A percentile compares a stretch with the other conserved stretches of the same genome.
Evolutionary conservation across 2,329 filamentous ascomycete species (phyloP).

Genomic region (Arthrobotrys megalospora): DNA sequence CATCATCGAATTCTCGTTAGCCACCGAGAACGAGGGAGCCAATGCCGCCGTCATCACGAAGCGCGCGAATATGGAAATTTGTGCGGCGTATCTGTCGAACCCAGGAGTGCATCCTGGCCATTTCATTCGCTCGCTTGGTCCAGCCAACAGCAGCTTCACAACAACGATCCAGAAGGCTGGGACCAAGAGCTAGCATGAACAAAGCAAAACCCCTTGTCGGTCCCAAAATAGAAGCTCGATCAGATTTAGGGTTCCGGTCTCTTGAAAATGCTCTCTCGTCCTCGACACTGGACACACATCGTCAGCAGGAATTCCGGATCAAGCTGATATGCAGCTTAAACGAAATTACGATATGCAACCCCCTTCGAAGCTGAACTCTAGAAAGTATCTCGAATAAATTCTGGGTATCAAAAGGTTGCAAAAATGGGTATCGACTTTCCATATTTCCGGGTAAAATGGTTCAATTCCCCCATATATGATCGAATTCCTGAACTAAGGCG

Average conservation of each 20-base stretch:
- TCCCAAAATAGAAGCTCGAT: constrained; percentile 57
- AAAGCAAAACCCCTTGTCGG: constrained; percentile 34
- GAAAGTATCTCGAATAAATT: constrained; percentile 24
- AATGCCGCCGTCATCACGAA: constrained; percentile 40
- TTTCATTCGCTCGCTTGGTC: constrained; percentile 50
- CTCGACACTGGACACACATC: constrained; percentile 4
- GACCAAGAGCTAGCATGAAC: constrained; percentile 20
- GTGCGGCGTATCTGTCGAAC: constrained; percentile 41
- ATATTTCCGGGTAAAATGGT: constrained; percentile 50
- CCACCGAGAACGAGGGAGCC: constrained; percentile 23
- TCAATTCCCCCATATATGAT: constrained; percentile 3
- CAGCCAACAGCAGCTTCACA: constrained; percentile 9
- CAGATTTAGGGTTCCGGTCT: constrained; percentile 30
- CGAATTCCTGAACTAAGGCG: constrained; percentile 3
- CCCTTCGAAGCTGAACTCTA: constrained; percentile 21
- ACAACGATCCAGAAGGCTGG: constrained; percentile 34
- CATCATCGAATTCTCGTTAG: constrained; percentile 31
- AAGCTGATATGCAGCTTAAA: constrained; percentile 47
- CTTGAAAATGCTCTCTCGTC: constrained; percentile 15
- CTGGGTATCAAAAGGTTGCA: not conserved
- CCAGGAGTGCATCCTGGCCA: constrained; percentile 2
- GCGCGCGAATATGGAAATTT: constrained; percentile 60
- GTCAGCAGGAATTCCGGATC: constrained; percentile 23
- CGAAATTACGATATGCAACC: constrained; percentile 57
- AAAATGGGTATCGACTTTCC: constrained; percentile 50